Conservation (phyloP, 371 early-diverging fungal species). For the Mortierella sp. region DNA sequence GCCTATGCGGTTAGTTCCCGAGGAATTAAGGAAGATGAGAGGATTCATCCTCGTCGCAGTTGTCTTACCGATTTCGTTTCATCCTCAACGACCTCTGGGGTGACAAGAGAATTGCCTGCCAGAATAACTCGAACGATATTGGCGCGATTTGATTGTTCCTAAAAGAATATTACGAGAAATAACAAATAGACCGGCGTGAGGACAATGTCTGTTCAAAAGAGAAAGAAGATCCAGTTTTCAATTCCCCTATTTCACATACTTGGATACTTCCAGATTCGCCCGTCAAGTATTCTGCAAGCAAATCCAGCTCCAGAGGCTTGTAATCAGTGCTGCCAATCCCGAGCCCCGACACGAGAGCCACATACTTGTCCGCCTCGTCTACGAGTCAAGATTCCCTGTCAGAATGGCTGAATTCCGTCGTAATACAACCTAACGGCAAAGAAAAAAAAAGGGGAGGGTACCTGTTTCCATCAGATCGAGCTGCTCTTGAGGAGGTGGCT, state of each 20-base stretch:
- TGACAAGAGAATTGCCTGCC: slow-evolving; percentile 79
- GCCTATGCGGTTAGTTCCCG: too few relatives aligned
- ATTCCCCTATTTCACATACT: slow-evolving; percentile 49
- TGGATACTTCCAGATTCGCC: slow-evolving; percentile 77
- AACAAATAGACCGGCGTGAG: too few relatives aligned
- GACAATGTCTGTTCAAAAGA: too few relatives aligned
- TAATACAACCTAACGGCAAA: neutral
- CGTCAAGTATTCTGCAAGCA: slow-evolving; percentile 81
- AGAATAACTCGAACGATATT: slow-evolving; percentile 73
- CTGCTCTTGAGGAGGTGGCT: slow-evolving; percentile 67
- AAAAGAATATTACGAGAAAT: neutral
- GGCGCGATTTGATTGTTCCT: slow-evolving; percentile 64
- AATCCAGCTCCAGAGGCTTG: slow-evolving; percentile 66
- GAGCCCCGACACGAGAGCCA: slow-evolving; percentile 88
- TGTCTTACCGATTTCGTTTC: slow-evolving; percentile 54
- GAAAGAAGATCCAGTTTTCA: too few relatives aligned
- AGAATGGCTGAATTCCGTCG: too few relatives aligned
- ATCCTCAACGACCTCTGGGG: slow-evolving; percentile 51
- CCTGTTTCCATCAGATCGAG: slow-evolving; percentile 47
- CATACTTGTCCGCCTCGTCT: slow-evolving; percentile 62
- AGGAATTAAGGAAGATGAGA: too few relatives aligned
- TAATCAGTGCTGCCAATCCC: slow-evolving; percentile 64
- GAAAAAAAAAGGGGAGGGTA: neutral
- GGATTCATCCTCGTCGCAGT: too few relatives aligned
- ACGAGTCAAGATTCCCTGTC: neutral